These are phyloP conservation scores for Cochlearia excelsa DNA, from an alignment of 345 rosid species.

Conservation along the genomic window DNA sequence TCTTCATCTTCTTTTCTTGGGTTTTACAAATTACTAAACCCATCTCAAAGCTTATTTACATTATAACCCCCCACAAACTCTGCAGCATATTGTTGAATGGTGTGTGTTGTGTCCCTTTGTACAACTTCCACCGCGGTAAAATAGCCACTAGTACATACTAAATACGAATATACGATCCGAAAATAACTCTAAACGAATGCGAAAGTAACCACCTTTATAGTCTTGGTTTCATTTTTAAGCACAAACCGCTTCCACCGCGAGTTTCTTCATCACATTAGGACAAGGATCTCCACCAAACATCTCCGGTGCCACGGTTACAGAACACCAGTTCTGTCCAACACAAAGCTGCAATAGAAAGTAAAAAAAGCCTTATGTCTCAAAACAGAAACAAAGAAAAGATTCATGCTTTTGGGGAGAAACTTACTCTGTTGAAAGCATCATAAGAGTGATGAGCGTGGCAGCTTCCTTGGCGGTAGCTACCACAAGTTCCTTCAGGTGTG, in stretches of 20 bases:
- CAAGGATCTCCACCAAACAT: slow-evolving; percentile 99
- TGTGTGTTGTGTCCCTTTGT: slow-evolving; percentile 58
- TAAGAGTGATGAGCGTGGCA: slow-evolving; percentile 93
- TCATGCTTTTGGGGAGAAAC: slow-evolving; percentile 6
- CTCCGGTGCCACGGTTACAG: slow-evolving; percentile 87
- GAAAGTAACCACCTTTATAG: slow-evolving; percentile 25
- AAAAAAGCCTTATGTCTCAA: not conserved
- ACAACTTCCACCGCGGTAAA: slow-evolving; percentile 68
- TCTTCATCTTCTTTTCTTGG: slow-evolving; percentile 28
- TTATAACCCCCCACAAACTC: slow-evolving; percentile 40
- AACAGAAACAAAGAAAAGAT: slow-evolving; percentile 8
- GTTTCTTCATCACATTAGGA: slow-evolving; percentile 83
- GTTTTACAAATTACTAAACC: slow-evolving; percentile 10
- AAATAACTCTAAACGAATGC: slow-evolving; percentile 25
- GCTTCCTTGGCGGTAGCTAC: slow-evolving; percentile 75
- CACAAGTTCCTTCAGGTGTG: slow-evolving; percentile 86
- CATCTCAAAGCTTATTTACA: slow-evolving; percentile 22
- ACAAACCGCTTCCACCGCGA: slow-evolving; percentile 86
- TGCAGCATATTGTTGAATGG: slow-evolving; percentile 37
- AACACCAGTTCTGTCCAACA: slow-evolving; percentile 83
- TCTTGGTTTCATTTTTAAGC: slow-evolving; percentile 43
- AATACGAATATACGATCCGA: slow-evolving; percentile 8
- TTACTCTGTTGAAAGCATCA: slow-evolving; percentile 89
- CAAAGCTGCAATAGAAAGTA: slow-evolving; percentile 61
- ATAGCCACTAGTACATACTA: slow-evolving; percentile 34